Base-by-base conservation (phyloP, 495 filamentous ascomycete species). In the Immersiella caudata region DNA sequence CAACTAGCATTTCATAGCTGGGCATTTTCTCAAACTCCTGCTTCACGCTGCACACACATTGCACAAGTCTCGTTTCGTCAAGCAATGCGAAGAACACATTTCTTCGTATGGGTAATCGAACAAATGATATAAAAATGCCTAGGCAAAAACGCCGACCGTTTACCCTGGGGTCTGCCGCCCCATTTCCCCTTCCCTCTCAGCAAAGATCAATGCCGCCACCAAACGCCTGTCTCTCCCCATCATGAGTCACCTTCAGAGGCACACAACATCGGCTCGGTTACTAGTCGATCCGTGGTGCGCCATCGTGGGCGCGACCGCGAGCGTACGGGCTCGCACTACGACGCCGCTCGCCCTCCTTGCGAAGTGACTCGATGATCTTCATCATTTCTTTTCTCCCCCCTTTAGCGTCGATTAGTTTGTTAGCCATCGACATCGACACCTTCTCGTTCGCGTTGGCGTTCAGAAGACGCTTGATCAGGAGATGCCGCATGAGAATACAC, bases 391-490 rank as follows among this genome's bases (percentile, higher is more conserved):
- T 96, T 64, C 95, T 78, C 18, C 89, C 90, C 1, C 86, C 86
- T 12, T 72, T 71, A 11, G 93, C 92, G 82, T 97, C 91, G 40
- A 97, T 85, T 68, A 87, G 84, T 71, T 89, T 90, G 14, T 90
- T 90, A 0, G 85, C 88, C 83, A 99, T 89, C 68, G 89, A 93
- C 94, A 98, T 97, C 69, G 87, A 93, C n/a, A 97, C 87, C 77
- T 95, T 95, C 74, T 93, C 86, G 60, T 84, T 85, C 0, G 88
- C 85, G 70, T 91, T 89, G 4, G 90, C 91, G 54, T 81, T 84
- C 52, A 99, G 79, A n/a, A 99, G 79, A 55, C 91, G 83, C 77
- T 91, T 92, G 40, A 97, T 77, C 21, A 99, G 86, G 18, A 99
- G 79, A 76, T 97, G 87, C 49, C 91, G 85, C 94, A 98, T 99